Base-by-base conservation (phyloP, 345 rosid genomes). In the Durio zibethinus region DNA sequence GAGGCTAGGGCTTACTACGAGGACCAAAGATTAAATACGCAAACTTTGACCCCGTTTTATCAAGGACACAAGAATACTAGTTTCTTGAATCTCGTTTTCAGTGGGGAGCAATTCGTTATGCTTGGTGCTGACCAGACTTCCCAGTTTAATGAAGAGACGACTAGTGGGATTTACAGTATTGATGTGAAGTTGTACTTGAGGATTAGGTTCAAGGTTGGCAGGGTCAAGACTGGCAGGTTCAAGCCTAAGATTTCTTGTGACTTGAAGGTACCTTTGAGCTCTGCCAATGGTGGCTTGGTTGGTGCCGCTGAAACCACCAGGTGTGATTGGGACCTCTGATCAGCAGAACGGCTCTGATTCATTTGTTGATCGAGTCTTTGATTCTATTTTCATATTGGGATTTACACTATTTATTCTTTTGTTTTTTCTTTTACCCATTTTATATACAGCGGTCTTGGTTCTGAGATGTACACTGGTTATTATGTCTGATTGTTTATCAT, bases 1-100 rank as follows among this genome's bases (percentile, higher is more conserved):
- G 87, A 90, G n/a, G 89, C 85, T 1, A 85, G 81, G 61, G 85
- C 89, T n/a, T 84, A 76, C 69, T 90, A 87, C 52, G 83, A 83
- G 0, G 88, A 77, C 59, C 75, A 78, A 20, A 77, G 96, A 71
- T 78, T 94, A 25, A 43, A 71, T 10, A 7, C 82, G n/a, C 40
- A 20, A 8, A 5, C 33, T 21, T 68, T 89, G 54, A 36, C 75
- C 29, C 87, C 92, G n/a, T 92, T 94, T 71, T 94, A 89, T 40
- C 96, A 94, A 75, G 98, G 97, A 25, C 92, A 89, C 83, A 94
- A 92, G 83, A 92, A 82, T 52, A 92, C 96, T 6, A 94, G 87
- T 16, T 47, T 77, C 47, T 78, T 92, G 77, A 79, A 21, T 12
- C 79, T 92, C 5, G 72, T 20, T 27, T 89, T 92, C 65, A 35